Conservation (phyloP, 805 yeast genomes). For the Candida xyloterini region DNA sequence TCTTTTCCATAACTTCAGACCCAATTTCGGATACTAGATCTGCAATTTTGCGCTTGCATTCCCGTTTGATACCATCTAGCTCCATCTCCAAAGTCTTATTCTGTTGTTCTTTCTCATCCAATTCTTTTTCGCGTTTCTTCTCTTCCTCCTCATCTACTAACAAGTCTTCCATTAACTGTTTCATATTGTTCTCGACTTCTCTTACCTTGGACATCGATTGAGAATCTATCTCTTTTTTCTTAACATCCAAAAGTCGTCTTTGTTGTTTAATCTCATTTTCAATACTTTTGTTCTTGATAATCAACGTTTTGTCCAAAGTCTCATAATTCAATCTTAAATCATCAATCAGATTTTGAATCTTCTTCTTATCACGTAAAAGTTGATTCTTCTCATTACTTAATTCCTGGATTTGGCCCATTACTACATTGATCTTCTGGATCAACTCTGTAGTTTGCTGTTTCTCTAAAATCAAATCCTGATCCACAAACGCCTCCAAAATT, state of each 20-base stretch:
- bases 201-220: slow-evolving; percentile 16
- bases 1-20: slow-evolving; percentile 1
- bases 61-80: slow-evolving; percentile 15
- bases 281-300: slow-evolving; percentile 17
- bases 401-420: slow-evolving; percentile 20
- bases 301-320: slow-evolving; percentile 20
- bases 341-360: slow-evolving; percentile 14
- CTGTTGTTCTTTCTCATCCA: slow-evolving; percentile 27
- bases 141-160: slow-evolving; percentile 32
- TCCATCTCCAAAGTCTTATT: slow-evolving; percentile 26
- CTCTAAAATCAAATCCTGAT: slow-evolving; percentile 24
- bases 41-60: slow-evolving; percentile 10
- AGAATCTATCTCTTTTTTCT: slow-evolving; percentile 32
- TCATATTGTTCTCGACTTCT: slow-evolving; percentile 20
- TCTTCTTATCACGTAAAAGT: slow-evolving; percentile 20
- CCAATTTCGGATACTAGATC: slow-evolving; percentile 5
- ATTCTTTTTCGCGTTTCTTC: slow-evolving; percentile 26
- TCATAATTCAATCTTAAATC: slow-evolving; percentile 17
- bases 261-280: slow-evolving; percentile 29
- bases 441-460: slow-evolving; percentile 22
- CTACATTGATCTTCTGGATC: slow-evolving; percentile 12
- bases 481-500: slow-evolving; percentile 23
- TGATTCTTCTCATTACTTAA: slow-evolving; percentile 20
- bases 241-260: slow-evolving; percentile 26
- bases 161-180: slow-evolving; percentile 23